Percentiles rank a stretch among this genome's conserved stretches.
Evolutionary conservation across 2,329 filamentous ascomycete genomes (phyloP).

Genomic region (Penicillium occitanis): DNA sequence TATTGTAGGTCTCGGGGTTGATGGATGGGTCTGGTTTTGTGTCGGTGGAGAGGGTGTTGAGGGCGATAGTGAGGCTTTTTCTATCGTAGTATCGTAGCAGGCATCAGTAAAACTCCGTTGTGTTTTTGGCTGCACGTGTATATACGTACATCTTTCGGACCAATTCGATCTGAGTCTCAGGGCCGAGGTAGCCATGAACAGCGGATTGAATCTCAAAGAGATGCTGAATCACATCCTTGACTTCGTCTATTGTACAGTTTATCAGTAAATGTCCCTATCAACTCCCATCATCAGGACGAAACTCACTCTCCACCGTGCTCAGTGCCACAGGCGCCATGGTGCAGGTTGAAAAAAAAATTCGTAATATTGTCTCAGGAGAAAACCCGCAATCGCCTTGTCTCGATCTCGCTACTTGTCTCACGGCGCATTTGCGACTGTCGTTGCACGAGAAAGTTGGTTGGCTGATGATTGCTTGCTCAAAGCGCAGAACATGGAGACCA

Average conservation of each 20-base stretch:
- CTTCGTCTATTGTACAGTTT: slow-evolving; percentile 43
- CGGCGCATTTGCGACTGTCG: neutral
- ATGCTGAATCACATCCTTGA: slow-evolving; percentile 62
- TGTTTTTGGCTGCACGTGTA: neutral
- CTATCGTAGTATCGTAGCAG: slow-evolving; percentile 27
- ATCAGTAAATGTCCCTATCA: neutral
- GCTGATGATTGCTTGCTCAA: neutral
- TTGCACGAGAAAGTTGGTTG: neutral
- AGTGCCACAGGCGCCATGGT: slow-evolving; percentile 39
- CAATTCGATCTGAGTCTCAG: slow-evolving; percentile 57
- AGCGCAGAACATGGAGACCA: neutral
- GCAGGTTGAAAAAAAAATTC: neutral
- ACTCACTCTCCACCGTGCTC: slow-evolving; percentile 38
- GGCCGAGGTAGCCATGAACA: slow-evolving; percentile 60
- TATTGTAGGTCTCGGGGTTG: slow-evolving; percentile 9
- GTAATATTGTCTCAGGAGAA: neutral
- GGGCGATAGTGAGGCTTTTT: slow-evolving; percentile 54
- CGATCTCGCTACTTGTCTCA: neutral
- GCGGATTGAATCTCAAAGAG: slow-evolving; percentile 61
- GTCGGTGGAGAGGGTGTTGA: slow-evolving; percentile 52
- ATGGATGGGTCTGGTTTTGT: slow-evolving; percentile 30
- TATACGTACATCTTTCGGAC: slow-evolving; percentile 55
- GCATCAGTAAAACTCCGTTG: neutral
- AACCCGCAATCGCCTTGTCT: neutral
- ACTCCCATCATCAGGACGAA: neutral